Percentiles rank a stretch among this genome's conserved stretches.
These are phyloP conservation scores for Triticum aestivum DNA, from an alignment of 176 grass and related monocot genomes.

Conservation along the genomic window IWGSC_CS_RefSeq_v2.1 NC_057807.1:482194920-482195419, in stretches of 20 bases:
- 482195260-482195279: not conserved
- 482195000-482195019: not conserved
- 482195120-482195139: not conserved
- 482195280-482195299: not conserved
- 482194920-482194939: too few relatives aligned
- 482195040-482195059: not conserved
- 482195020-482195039: not conserved
- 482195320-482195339: not conserved
- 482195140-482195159: too few relatives aligned
- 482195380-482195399: slow-evolving; percentile 47
- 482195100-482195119: not conserved
- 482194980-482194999: not conserved
- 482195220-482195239: not conserved
- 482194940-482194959: too few relatives aligned
- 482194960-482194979: too few relatives aligned
- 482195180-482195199: too few relatives aligned
- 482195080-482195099: not conserved
- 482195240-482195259: not conserved
- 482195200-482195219: too few relatives aligned
- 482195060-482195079: not conserved
- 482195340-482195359: slow-evolving; percentile 36
- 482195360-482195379: slow-evolving; percentile 68
- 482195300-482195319: not conserved
- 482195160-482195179: too few relatives aligned
- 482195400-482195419: slow-evolving; percentile 61